phyloP scores from a whole-genome alignment of 495 filamentous ascomycete species.

The Rhypophila decipiens region DNA sequence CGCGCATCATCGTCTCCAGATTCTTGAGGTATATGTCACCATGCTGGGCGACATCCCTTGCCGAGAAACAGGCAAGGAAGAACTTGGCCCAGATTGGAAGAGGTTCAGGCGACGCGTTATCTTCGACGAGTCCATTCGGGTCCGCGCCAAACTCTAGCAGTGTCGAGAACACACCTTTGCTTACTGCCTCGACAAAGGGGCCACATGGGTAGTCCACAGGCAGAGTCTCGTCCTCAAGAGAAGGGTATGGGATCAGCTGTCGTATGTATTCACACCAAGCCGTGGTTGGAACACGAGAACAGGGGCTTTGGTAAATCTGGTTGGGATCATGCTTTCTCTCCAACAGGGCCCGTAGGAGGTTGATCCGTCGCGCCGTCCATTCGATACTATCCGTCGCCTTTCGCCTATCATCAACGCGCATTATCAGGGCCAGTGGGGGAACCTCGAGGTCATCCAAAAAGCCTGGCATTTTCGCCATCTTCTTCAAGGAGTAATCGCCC shows the following conservation, averaged over 20 bases:
- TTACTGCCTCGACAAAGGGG: not conserved
- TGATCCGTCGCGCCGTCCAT: not conserved
- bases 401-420: not conserved
- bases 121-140: not conserved
- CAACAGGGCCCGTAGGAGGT: not conserved
- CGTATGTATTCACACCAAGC: not conserved
- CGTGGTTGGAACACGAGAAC: not conserved
- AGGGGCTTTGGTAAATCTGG: not conserved
- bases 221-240: not conserved
- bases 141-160: not conserved
- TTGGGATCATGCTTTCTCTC: not conserved
- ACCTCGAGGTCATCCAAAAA: not conserved
- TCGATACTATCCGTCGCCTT: not conserved
- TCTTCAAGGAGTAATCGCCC: not conserved
- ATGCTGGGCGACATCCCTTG: too few species aligned
- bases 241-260: not conserved
- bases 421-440: not conserved
- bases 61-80: too few species aligned
- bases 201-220: not conserved
- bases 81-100: too few species aligned
- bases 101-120: too few species aligned
- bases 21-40: too few species aligned
- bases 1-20: too few species aligned
- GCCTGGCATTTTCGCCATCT: not conserved
- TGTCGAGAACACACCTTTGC: not conserved